These are phyloP conservation scores for Neonothopanus nambi DNA, from an alignment of 1,284 basidiomycete species.

Conservation along the genomic window DNA sequence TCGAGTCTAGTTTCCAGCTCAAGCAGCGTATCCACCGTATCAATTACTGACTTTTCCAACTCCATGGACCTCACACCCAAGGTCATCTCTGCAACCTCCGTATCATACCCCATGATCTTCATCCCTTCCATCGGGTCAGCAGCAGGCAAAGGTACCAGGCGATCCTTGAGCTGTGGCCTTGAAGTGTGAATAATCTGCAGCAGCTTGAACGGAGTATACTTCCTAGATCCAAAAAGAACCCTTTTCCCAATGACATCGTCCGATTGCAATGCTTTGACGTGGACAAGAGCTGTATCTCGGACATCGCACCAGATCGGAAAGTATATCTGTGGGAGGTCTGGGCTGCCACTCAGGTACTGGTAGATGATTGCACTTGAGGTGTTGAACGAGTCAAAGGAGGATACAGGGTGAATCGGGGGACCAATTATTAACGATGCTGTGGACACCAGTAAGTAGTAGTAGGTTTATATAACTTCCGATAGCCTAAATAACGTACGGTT, in stretches of 20 bases:
- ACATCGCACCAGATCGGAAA: slow-evolving; percentile 6
- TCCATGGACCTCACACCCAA: neutral
- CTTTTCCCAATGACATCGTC: slow-evolving; percentile 1
- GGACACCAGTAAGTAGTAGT: neutral
- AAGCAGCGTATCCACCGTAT: slow-evolving; percentile 12
- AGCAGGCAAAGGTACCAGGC: slow-evolving; percentile 1
- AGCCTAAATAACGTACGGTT: slow-evolving; percentile 11
- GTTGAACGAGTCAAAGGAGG: too few relatives aligned
- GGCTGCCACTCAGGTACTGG: too few relatives aligned
- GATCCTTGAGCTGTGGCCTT: neutral
- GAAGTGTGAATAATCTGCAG: neutral
- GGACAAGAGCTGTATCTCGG: slow-evolving; percentile 1
- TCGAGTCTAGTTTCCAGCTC: slow-evolving; percentile 1
- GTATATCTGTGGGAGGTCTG: too few relatives aligned
- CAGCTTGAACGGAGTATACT: neutral
- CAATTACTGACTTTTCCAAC: slow-evolving; percentile 10
- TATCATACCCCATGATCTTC: neutral
- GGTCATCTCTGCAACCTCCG: neutral
- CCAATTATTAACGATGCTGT: neutral
- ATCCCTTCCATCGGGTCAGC: neutral
- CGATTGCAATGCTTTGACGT: slow-evolving; percentile 7
- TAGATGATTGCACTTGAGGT: too few relatives aligned
- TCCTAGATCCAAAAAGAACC: neutral
- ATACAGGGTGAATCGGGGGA: neutral
- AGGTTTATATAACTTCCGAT: neutral